These are phyloP conservation scores for Apophysomyces elegans DNA, from an alignment of 371 early-diverging fungal genomes.

Conservation along the genomic window DNA sequence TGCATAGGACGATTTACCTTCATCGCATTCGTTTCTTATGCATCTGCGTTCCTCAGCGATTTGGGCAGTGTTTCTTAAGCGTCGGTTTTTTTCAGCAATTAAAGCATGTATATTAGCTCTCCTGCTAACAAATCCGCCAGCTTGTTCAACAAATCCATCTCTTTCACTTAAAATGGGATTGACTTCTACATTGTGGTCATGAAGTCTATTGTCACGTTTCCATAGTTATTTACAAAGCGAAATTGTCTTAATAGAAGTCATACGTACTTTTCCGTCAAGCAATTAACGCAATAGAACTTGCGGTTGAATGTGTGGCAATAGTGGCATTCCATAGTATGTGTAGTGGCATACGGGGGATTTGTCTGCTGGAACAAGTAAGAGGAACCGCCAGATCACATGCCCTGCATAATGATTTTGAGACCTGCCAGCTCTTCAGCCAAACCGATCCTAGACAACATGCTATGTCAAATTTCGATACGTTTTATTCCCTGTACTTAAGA, in stretches of 20 bases:
- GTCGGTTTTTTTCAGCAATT: conserved; percentile 47
- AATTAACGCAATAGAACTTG: conserved; percentile 44
- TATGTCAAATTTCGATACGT: too few relatives aligned
- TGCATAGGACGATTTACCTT: conserved; percentile 31
- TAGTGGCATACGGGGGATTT: too few relatives aligned
- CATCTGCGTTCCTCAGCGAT: conserved; percentile 33
- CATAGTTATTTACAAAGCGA: not conserved
- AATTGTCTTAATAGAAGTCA: not conserved
- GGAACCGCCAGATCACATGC: too few relatives aligned
- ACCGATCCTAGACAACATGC: too few relatives aligned
- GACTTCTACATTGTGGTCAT: conserved; percentile 45
- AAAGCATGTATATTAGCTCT: conserved; percentile 42
- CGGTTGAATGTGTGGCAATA: conserved; percentile 49
- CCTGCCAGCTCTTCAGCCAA: too few relatives aligned
- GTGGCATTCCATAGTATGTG: conserved; percentile 36
- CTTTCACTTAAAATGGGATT: conserved; percentile 36
- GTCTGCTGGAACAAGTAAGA: too few relatives aligned
- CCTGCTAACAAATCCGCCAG: conserved; percentile 36
- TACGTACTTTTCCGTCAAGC: conserved; percentile 48
- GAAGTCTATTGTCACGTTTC: conserved; percentile 16
- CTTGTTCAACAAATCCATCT: conserved; percentile 45
- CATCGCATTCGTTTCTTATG: conserved; percentile 35
- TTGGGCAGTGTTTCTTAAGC: conserved; percentile 30
- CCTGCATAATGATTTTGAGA: too few relatives aligned
- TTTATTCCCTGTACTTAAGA: too few relatives aligned